Percentiles rank a stretch among this genome's conserved stretches.
Evolutionary conservation across 2,329 filamentous ascomycete genomes (phyloP).

Genomic region (Exophiala sideris): DNA sequence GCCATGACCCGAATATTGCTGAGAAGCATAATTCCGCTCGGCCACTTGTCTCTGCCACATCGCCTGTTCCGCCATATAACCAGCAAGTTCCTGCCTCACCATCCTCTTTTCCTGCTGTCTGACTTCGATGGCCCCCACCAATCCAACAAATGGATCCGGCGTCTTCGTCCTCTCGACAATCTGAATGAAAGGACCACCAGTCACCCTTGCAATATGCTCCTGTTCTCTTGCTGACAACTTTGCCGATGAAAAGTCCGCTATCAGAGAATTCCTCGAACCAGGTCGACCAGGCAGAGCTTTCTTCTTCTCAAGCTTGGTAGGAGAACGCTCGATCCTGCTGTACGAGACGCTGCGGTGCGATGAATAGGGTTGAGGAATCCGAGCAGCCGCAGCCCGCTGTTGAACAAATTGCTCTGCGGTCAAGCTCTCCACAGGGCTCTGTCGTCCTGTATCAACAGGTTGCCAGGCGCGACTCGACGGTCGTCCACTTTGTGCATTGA

Average conservation of each 20-base stretch:
- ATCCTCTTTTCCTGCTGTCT: constrained; percentile 74
- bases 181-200: constrained; percentile 71
- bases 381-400: constrained; percentile 61
- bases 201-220: constrained; percentile 80
- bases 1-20: constrained; percentile 11
- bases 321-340: constrained; percentile 25
- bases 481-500: constrained; percentile 7
- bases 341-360: constrained; percentile 39
- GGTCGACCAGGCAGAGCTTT: constrained; percentile 31
- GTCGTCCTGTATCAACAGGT: constrained; percentile 55
- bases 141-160: constrained; percentile 52
- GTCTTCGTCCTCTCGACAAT: constrained; percentile 55
- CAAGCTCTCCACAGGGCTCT: constrained; percentile 54
- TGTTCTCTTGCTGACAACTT: constrained; percentile 83
- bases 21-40: constrained; percentile 31
- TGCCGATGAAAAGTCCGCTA: constrained; percentile 45
- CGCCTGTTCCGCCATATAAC: constrained; percentile 68
- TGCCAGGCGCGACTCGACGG: constrained; percentile 70
- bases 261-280: constrained; percentile 34
- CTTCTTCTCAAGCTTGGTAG: constrained; percentile 24
- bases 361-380: constrained; percentile 40
- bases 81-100: constrained; percentile 66
- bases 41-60: constrained; percentile 63
- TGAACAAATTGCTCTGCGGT: constrained; percentile 81
- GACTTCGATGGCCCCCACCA: constrained; percentile 75